Evolutionary conservation across 495 filamentous ascomycete species (phyloP).

Genomic region (Penicillium cataractarum): DNA sequence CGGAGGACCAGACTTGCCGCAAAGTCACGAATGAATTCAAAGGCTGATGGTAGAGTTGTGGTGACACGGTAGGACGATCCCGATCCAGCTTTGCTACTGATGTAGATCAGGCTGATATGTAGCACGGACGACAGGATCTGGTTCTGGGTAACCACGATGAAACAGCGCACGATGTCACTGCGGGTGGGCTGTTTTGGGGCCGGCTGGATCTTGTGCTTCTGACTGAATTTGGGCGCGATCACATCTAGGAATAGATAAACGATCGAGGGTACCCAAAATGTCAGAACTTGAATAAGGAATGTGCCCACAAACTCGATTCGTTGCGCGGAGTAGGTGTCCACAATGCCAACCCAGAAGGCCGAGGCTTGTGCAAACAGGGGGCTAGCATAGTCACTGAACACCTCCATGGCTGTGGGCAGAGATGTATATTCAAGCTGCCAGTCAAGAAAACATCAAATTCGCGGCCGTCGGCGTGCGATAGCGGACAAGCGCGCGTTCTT

Average conservation of each 20-base stretch:
- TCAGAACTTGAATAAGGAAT: slow-evolving; percentile 46
- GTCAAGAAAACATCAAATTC: background rate
- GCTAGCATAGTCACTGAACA: background rate
- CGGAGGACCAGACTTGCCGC: slow-evolving; percentile 49
- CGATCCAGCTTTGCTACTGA: slow-evolving; percentile 21
- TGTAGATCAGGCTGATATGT: slow-evolving; percentile 36
- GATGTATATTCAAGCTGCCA: no score
- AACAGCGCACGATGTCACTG: slow-evolving; percentile 49
- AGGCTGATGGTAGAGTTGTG: slow-evolving; percentile 32
- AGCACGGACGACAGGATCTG: slow-evolving; percentile 47
- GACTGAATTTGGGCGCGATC: slow-evolving; percentile 50
- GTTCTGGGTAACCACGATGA: slow-evolving; percentile 47
- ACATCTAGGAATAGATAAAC: slow-evolving; percentile 47
- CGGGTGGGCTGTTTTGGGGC: slow-evolving; percentile 51
- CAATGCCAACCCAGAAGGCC: slow-evolving; percentile 33
- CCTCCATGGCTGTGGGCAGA: slow-evolving; percentile 8
- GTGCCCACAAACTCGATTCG: slow-evolving; percentile 51
- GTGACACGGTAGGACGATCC: slow-evolving; percentile 38
- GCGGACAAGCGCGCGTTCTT: background rate
- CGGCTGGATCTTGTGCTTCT: slow-evolving; percentile 60
- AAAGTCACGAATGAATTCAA: slow-evolving; percentile 47
- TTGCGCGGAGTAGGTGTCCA: slow-evolving; percentile 31
- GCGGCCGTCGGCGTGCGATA: background rate
- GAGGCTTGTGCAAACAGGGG: background rate
- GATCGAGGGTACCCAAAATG: slow-evolving; percentile 56